Base-by-base conservation (phyloP, 2,329 filamentous ascomycete genomes). In the Apiospora kogelbergensis region DNA sequence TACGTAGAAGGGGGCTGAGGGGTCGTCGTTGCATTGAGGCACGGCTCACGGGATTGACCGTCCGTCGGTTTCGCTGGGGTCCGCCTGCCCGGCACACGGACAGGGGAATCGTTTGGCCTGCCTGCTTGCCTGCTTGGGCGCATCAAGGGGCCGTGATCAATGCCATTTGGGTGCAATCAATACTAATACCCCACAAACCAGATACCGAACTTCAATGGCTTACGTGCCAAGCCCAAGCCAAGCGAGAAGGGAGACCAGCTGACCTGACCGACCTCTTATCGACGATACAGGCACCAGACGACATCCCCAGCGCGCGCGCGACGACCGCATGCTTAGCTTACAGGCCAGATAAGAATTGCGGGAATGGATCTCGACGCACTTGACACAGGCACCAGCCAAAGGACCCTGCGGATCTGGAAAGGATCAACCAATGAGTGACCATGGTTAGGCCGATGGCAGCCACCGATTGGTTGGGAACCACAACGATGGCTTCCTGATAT, bases 361-460 rank as follows among this genome's bases (percentile, higher is more conserved):
- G 53, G 17, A 20, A 11, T 33, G 53, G 26, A 60, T 37, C 53
- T 60, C 53, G 53, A 37, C 26, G 53, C 30, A 33, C 53, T 60
- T 60, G 30, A 60, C 26, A 60, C 53, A 60, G 53, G 53, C 53
- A 60, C 53, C 53, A 60, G 30, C 53, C 53, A 37, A 60, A 60
- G 53, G 30, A 60, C 53, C 53, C 53, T 60, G 53, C 53, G 30
- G 53, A 60, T 60, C 53, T 60, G 53, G 53, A 37, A 60, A n/a
- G 30, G 53, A 60, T 37, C 53, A 60, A 13, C 53, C 53, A 60
- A 60, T 60, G 20, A 6, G 17, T 60, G 40, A 11, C 53, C 53
- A 37, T 60, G 53, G 11, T 37, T 60, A 30, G 30, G 30, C 30
- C 17, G n/a, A 60, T 13, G 26, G 53, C 20, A 17, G 53, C 30